These are phyloP conservation scores for Calonectria naviculata DNA, from an alignment of 2,329 filamentous ascomycete species.

Conservation along the genomic window DNA sequence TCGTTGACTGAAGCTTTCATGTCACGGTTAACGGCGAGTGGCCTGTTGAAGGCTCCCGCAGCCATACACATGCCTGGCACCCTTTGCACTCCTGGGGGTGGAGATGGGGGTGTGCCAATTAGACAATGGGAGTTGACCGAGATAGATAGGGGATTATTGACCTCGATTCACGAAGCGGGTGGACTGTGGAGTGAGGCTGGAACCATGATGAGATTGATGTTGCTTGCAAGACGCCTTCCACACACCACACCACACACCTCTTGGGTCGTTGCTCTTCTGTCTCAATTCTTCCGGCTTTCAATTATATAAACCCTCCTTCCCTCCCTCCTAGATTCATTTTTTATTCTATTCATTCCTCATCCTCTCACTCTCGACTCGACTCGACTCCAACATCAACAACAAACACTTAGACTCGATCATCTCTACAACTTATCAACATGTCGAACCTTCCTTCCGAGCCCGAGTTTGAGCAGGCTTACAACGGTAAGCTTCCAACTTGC, in stretches of 20 bases:
- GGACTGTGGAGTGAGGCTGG: slow-evolving; percentile 27
- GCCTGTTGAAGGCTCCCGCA: slow-evolving; percentile 20
- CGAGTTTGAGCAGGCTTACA: slow-evolving; percentile 99
- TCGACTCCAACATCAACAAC: not conserved
- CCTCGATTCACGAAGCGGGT: slow-evolving; percentile 9
- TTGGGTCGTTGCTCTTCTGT: not conserved
- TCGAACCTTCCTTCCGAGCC: slow-evolving; percentile 89
- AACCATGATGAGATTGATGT: slow-evolving; percentile 10
- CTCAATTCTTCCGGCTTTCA: not conserved
- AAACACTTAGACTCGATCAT: slow-evolving; percentile 18
- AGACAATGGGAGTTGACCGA: slow-evolving; percentile 17
- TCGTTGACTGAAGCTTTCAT: slow-evolving; percentile 38
- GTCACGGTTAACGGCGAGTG: slow-evolving; percentile 29
- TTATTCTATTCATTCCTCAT: slow-evolving; percentile 15
- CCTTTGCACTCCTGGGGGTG: not conserved
- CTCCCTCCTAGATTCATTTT: slow-evolving; percentile 10
- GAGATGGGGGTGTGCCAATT: not conserved
- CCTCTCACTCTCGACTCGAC: slow-evolving; percentile 8
- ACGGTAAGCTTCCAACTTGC: slow-evolving; percentile 68
- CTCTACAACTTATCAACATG: slow-evolving; percentile 60
- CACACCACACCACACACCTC: not conserved
- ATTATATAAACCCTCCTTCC: slow-evolving; percentile 24
- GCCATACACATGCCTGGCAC: not conserved
- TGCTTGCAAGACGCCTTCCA: not conserved
- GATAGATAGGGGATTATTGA: slow-evolving; percentile 24